phyloP scores from a whole-genome alignment of 2,329 filamentous ascomycete genomes.

The Hypoxylon sp. region DNA sequence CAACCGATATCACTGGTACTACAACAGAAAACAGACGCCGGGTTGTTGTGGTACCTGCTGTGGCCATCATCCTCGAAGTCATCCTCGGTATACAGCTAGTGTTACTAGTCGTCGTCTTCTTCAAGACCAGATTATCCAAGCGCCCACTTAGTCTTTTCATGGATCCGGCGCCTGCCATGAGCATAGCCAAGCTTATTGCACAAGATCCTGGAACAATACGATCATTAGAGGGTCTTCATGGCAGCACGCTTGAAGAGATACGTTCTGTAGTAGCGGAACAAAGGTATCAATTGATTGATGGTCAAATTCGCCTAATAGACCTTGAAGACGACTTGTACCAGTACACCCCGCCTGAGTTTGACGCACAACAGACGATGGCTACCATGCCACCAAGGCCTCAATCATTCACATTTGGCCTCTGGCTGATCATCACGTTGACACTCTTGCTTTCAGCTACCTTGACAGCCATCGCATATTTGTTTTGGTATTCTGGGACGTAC shows the following conservation, averaged over 20 bases:
- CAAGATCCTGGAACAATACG: slow-evolving; percentile 23
- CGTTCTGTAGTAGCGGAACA: slow-evolving; percentile 5
- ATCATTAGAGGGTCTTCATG: slow-evolving; percentile 14
- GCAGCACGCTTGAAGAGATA: slow-evolving; percentile 17
- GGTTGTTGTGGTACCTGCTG: slow-evolving; percentile 32
- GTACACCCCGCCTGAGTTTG: neutral
- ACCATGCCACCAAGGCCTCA: slow-evolving; percentile 10
- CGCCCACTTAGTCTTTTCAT: slow-evolving; percentile 33
- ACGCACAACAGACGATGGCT: neutral
- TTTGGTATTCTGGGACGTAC: slow-evolving; percentile 17
- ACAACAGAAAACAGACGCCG: slow-evolving; percentile 23
- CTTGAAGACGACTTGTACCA: slow-evolving; percentile 11
- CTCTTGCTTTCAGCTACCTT: slow-evolving; percentile 20
- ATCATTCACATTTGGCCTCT: slow-evolving; percentile 21
- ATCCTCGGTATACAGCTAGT: slow-evolving; percentile 24
- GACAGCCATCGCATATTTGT: slow-evolving; percentile 27
- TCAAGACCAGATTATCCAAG: slow-evolving; percentile 27
- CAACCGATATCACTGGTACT: slow-evolving; percentile 6
- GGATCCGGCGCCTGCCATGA: slow-evolving; percentile 34
- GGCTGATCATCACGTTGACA: slow-evolving; percentile 17
- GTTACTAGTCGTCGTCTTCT: slow-evolving; percentile 22
- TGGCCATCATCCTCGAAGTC: slow-evolving; percentile 38
- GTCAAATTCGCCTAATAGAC: slow-evolving; percentile 11
- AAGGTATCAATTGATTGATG: slow-evolving; percentile 19
- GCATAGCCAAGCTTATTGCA: slow-evolving; percentile 32